Evolutionary conservation across 345 rosid genomes (phyloP).

Genomic region (Salix caprea): DNA sequence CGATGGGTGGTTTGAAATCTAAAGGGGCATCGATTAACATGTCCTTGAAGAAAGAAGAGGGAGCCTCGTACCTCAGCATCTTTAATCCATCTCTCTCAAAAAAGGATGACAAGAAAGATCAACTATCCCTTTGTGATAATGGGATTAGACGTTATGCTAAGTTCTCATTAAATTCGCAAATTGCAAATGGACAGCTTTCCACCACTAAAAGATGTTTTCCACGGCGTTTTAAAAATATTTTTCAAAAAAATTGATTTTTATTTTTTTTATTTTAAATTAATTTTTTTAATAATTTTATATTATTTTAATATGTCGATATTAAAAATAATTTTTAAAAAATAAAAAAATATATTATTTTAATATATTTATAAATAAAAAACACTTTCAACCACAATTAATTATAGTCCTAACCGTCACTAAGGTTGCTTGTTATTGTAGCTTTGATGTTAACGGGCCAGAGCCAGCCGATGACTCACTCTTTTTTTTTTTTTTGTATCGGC

Average conservation of each 20-base stretch:
- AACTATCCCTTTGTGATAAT: slow-evolving; percentile 40
- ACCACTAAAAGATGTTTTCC: background rate
- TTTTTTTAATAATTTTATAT: too few species aligned
- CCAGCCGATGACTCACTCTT: slow-evolving; percentile 12
- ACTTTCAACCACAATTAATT: too few species aligned
- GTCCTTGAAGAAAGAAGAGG: slow-evolving; percentile 36
- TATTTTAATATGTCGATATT: rapidly evolving
- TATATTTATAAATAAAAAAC: too few species aligned
- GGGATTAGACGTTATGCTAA: slow-evolving; percentile 52
- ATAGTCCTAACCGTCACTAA: background rate
- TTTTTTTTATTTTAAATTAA: too few species aligned
- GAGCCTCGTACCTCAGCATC: slow-evolving; percentile 3
- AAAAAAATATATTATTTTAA: too few species aligned
- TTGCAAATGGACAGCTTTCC: slow-evolving; percentile 19
- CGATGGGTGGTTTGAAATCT: slow-evolving; percentile 32
- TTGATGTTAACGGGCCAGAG: slow-evolving; percentile 32
- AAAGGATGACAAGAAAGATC: slow-evolving; percentile 55
- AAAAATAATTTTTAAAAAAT: too few species aligned
- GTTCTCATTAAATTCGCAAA: slow-evolving; percentile 41
- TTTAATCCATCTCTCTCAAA: slow-evolving; percentile 21
- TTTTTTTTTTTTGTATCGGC: slow-evolving; percentile 5
- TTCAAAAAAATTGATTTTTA: too few species aligned
- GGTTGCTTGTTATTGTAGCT: slow-evolving; percentile 3
- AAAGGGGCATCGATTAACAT: slow-evolving; percentile 21
- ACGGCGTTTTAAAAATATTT: too few species aligned